These are phyloP conservation scores for Populus alba DNA, from an alignment of 345 rosid genomes.

Conservation along the genomic window DNA sequence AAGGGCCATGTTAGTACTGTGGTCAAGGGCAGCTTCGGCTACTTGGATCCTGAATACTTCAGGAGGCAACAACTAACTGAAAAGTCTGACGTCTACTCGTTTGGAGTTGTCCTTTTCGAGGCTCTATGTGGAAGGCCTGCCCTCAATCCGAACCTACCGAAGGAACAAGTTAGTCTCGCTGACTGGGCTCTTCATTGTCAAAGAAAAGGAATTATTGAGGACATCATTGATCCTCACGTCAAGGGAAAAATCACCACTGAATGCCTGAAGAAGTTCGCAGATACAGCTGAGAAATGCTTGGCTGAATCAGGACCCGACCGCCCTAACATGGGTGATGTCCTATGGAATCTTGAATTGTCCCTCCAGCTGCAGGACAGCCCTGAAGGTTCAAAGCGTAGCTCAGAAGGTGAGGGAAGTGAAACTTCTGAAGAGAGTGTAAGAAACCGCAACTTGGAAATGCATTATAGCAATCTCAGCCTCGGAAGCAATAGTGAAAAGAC, in stretches of 20 bases:
- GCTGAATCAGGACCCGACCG: conserved; percentile 59
- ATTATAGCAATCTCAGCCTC: conserved; percentile 18
- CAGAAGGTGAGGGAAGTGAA: conserved; percentile 10
- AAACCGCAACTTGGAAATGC: conserved; percentile 1
- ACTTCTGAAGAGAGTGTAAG: conserved; percentile 15
- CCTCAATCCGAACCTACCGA: conserved; percentile 58
- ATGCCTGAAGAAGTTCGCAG: conserved; percentile 61
- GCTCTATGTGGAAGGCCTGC: conserved; percentile 73
- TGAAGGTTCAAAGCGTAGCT: conserved; percentile 24
- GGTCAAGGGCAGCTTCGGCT: conserved; percentile 90
- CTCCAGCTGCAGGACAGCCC: conserved; percentile 55
- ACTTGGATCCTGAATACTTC: conserved; percentile 85
- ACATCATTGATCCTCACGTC: conserved; percentile 59
- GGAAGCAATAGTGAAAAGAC: conserved; percentile 35
- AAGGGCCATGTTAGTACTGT: conserved; percentile 80
- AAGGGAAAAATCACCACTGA: conserved; percentile 48
- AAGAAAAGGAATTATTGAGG: conserved; percentile 48
- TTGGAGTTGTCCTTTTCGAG: conserved; percentile 86
- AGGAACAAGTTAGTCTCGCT: conserved; percentile 81
- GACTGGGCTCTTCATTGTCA: conserved; percentile 75
- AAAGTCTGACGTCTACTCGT: conserved; percentile 85
- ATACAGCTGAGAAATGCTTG: conserved; percentile 67
- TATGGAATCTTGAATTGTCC: conserved; percentile 74
- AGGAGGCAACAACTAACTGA: conserved; percentile 78
- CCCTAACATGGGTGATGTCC: conserved; percentile 79